Evolutionary conservation across 148 eudicot species (phyloP), one percentile per base, ranked within the genome.

Genomic region (Polygonum maritimum): DNA sequence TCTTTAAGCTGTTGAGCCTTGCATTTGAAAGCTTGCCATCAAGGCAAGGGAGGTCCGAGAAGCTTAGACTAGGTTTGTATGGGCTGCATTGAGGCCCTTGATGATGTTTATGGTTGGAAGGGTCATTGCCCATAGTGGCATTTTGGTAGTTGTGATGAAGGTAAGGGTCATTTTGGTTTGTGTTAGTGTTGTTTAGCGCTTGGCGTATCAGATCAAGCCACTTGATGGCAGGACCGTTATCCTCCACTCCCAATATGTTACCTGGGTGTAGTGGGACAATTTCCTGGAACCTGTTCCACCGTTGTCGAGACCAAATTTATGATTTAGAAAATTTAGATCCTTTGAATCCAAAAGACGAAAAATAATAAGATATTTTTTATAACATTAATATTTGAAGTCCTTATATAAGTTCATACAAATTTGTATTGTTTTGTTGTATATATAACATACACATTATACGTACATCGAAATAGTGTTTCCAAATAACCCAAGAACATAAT

Each of bases 211-310:
- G 77, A 3, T 84, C 76, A 7, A 88, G 84, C 94, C 94, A 90
- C 76, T 79, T 86, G 81, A 84, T 78, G 19, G 89, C 91, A 41
- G 94, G 90, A 11, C 83, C 82, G 7, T 73, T 85, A 81, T 90
- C 89, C 77, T 90, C 94, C 14, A 91, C 80, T 12, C 94, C 91
- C 1, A 90, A 75, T 38, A 90, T 83, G 54, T 90, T 90, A 49
- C 94, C 91, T 41, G 94, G 90, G 62, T 88, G 88, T 14, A 90
- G 76, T 57, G 94, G 94, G 60, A 90, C 94, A 71, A 90, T 85
- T 72, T 90, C 94, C 82, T 90, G 94, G 38, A 90, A 88, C 81
- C 94, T 88, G 84, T 35, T 82, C n/a, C 58, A 73, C 26, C 26
- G 10, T 33, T 67, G 35, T 4, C 67, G 5, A 67, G 33, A 62